Evolutionary conservation across 345 rosid species (phyloP).

Genomic region (Gossypium stocksii): DNA sequence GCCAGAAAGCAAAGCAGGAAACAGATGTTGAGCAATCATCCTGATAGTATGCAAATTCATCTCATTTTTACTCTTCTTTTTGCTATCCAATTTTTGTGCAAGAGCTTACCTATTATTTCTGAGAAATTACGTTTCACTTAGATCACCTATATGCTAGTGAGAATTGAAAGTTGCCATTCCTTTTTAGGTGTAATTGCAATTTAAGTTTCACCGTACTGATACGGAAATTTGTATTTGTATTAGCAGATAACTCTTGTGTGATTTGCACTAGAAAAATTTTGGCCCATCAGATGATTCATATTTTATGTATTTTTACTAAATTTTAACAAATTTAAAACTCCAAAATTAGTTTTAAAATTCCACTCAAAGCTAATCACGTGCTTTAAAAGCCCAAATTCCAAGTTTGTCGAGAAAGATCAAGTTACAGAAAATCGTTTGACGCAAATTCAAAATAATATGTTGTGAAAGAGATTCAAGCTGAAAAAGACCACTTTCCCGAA

Average conservation of each 20-base stretch:
- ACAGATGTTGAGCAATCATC: conserved; percentile 2
- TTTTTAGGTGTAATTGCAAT: not conserved
- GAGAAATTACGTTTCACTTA: not conserved
- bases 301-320: no score
- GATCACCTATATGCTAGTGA: not conserved
- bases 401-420: no score
- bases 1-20: conserved; percentile 39
- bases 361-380: no score
- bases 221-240: not conserved
- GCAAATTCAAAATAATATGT: no score
- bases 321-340: no score
- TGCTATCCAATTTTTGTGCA: not conserved
- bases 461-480: no score
- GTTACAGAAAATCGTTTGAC: no score
- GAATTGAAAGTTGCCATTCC: conserved; percentile 10
- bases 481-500: no score
- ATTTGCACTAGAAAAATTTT: not conserved
- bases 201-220: not conserved
- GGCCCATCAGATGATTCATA: no score
- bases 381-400: no score
- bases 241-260: not conserved
- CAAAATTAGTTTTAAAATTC: no score
- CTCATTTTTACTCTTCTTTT: not conserved
- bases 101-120: conserved; percentile 7
- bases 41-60: not conserved